phyloP scores from a whole-genome alignment of 169 alveolate species.

The Plasmodium gonderi region DNA sequence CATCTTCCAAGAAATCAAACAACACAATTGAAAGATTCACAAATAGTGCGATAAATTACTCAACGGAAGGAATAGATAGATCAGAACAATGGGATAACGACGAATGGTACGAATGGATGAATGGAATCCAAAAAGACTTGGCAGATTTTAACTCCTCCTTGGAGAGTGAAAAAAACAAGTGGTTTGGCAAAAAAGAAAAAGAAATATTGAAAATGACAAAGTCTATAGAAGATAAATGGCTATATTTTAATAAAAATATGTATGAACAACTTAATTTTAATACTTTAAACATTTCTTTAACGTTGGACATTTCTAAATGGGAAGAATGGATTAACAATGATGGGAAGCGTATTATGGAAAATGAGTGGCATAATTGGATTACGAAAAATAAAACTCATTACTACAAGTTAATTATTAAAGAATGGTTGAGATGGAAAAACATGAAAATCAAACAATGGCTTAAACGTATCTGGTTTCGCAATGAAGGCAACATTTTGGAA shows the following conservation, averaged over 20 bases:
- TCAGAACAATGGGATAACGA: neutral
- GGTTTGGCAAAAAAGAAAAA: conserved; percentile 21
- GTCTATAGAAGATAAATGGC: conserved; percentile 12
- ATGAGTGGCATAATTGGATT: conserved; percentile 9
- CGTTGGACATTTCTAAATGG: conserved; percentile 1
- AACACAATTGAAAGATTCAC: neutral
- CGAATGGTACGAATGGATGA: conserved; percentile 21
- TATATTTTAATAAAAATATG: neutral
- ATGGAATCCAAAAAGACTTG: conserved; percentile 6
- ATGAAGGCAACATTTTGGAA: neutral
- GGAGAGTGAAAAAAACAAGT: conserved; percentile 13
- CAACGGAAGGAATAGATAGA: neutral
- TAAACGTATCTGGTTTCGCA: neutral
- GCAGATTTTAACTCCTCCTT: neutral
- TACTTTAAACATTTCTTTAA: neutral
- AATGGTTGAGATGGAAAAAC: conserved; percentile 24
- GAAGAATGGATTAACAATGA: conserved; percentile 11
- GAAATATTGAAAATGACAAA: neutral
- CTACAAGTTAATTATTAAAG: conserved; percentile 8
- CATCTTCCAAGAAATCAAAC: neutral
- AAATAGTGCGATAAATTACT: neutral
- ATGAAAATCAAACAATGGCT: conserved; percentile 15
- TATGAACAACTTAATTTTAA: neutral
- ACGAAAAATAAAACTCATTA: neutral
- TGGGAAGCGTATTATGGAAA: conserved; percentile 5